A percentile compares a stretch with the other conserved stretches of the same genome.
phyloP scores from a whole-genome alignment of 2,329 filamentous ascomycete genomes.

The Calonectria pseudoreteaudii region DNA sequence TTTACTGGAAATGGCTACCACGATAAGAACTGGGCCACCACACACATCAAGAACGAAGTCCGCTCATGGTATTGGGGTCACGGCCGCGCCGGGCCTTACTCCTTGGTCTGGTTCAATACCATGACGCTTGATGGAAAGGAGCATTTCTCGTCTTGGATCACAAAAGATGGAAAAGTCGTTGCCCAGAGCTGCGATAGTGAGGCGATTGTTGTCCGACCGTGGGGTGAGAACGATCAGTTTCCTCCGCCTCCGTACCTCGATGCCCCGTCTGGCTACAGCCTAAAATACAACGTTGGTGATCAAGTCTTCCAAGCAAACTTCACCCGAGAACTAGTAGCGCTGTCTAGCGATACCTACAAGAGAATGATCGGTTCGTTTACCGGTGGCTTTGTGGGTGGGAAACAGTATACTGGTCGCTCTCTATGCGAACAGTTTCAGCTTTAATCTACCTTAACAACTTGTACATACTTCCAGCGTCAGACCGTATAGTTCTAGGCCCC shows the following conservation, averaged over 20 bases:
- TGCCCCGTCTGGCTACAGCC: too few species aligned
- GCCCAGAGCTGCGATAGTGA: background rate
- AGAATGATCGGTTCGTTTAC: too few species aligned
- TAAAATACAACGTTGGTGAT: too few species aligned
- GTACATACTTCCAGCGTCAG: too few species aligned
- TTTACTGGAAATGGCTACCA: conserved; percentile 52
- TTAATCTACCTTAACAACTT: too few species aligned
- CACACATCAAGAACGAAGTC: conserved; percentile 31
- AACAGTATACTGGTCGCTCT: too few species aligned
- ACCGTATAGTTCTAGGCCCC: too few species aligned
- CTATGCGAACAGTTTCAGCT: too few species aligned
- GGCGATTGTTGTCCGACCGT: background rate
- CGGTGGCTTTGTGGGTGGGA: too few species aligned
- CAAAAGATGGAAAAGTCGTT: background rate
- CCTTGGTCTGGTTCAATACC: conserved; percentile 57
- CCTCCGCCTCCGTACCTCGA: background rate
- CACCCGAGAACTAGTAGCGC: too few species aligned
- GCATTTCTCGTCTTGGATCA: background rate
- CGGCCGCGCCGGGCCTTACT: conserved; percentile 53
- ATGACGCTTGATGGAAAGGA: background rate
- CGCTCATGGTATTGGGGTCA: conserved; percentile 59
- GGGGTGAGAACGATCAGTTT: background rate
- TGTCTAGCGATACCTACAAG: too few species aligned
- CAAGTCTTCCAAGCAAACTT: too few species aligned
- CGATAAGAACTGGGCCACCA: conserved; percentile 58